Evolutionary conservation across 495 filamentous ascomycete species (phyloP), one percentile per base, ranked within the genome.

Genomic region (Xylaria palmicola): DNA sequence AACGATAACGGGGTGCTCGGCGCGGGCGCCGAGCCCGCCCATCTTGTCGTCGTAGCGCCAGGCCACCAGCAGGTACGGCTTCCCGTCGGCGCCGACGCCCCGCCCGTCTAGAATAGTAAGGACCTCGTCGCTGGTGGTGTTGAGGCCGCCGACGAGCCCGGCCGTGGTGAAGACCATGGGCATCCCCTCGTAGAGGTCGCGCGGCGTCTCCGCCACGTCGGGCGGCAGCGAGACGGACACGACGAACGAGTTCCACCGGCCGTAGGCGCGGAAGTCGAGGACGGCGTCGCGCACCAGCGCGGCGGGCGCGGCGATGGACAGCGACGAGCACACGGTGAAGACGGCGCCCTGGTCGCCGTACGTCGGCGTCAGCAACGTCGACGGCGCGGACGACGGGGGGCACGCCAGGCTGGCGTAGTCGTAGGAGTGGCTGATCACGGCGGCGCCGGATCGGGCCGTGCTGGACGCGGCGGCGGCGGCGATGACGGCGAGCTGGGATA

Each of bases 221-320:
- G 58, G n/a, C 4, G 68, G 62, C 5, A 72, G 59, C 6, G 45
- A 62, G 30, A 72, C 62, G 32, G 56, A 29, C 30, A 60, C 36
- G 30, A 72, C 61, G 56, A 72, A 72, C 15, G 69, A 54, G 62
- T 72, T 68, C 68, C 70, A 73, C 9, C 8, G 17, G 2, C 41
- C 24, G 47, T 72, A 71, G 1, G 58, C 56, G 10, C 56, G 43
- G 62, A 72, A 73, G 37, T 72, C 60, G 9, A 72, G 59, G 3
- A 70, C 52, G 9, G 60, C 63, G 36, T 58, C 30, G 37, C 63
- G 61, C 22, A 62, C 56, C 43, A 57, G 17, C 2, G 41, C 32
- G 1, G 60, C 59, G 22, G 45, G n/a, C 1, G 64, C 57, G 43
- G 55, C 29, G 60, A 72, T 66, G 9, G 52, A n/a, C 24, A 68